Base-by-base conservation (phyloP, 371 early-diverging fungal genomes). In the Nematocida homosporus region DNA sequence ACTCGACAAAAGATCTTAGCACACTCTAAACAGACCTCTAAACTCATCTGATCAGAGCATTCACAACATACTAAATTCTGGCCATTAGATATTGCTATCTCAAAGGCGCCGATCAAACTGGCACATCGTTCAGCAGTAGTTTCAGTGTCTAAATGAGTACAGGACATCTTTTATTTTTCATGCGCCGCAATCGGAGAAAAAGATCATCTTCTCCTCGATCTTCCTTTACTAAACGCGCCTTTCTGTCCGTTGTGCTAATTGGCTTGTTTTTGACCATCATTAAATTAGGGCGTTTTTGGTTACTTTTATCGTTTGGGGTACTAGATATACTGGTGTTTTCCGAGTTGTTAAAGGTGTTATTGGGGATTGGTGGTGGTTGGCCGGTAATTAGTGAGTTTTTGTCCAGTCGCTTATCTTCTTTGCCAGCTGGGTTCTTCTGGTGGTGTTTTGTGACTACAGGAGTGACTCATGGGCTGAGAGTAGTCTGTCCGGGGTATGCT, bases 331-430 rank as follows among this genome's bases (percentile, higher is more conserved):
- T 77, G 0, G 48, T 79, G 37, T 59, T 75, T 48, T 75, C 29
- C 63, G 79, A 79, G 51, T 44, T 79, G 23, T 53, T 79, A 5
- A 51, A 30, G 32, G 66, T 79, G 16, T 25, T 75, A 32, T 50
- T 52, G 42, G 65, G 30, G 37, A 23, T 38, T 0, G 50, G 64
- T 25, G 20, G 13, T 10, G 27, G 18, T 13, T 6, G 34, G 29
- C 59, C 59, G 6, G 10, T 57, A 8, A 16, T 57, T 6, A 42
- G 59, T 18, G 40, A 35, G 10, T 57, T 57, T 57, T 6, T 57
- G 23, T 23, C n/a, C 2, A 51, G 16, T n/a, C 50, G 38, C 29
- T 47, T 32, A 29, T 47, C 18, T 10, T 18, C 52, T 0, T 42
- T 65, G 2, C 56, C 54, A 44, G 47, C 50, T 32, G 50, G 42